A percentile compares a stretch with the other conserved stretches of the same genome.
Conservation (phyloP, 2,329 filamentous ascomycete genomes). For the Fusarium sp. region DNA sequence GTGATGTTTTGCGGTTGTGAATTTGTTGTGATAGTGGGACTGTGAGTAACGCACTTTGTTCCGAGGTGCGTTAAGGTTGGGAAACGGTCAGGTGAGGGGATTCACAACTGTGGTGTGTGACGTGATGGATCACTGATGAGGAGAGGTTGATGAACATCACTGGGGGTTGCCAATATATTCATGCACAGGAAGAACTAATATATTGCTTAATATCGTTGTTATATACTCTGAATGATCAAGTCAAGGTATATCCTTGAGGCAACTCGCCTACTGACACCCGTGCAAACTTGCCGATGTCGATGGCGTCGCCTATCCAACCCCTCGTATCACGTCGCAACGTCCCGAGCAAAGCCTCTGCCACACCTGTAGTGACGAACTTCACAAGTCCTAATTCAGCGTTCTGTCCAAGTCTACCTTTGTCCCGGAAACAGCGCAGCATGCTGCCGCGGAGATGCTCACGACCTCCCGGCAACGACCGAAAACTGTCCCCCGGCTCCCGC, state of each 20-base stretch:
- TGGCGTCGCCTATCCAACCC: background rate
- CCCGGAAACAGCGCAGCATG: background rate
- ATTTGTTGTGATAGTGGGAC: slow-evolving; percentile 18
- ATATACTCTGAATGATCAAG: background rate
- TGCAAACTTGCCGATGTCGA: background rate
- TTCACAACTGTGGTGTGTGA: background rate
- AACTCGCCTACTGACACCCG: background rate
- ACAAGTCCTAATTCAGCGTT: background rate
- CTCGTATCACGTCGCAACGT: background rate
- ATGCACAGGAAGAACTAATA: background rate
- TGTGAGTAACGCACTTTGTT: slow-evolving; percentile 3
- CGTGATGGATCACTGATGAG: background rate
- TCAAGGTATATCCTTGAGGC: background rate
- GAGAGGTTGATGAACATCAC: background rate
- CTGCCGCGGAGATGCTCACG: background rate
- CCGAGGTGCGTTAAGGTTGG: slow-evolving; percentile 8
- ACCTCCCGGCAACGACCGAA: background rate
- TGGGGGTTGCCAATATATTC: background rate
- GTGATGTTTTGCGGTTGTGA: background rate
- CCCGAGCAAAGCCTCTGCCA: background rate
- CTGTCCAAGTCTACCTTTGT: background rate
- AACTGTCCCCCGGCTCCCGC: slow-evolving; percentile 21
- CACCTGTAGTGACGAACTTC: background rate
- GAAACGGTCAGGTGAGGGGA: background rate
- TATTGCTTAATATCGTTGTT: background rate